Base-by-base conservation (phyloP, 106 monocot species). In the Allium cepa region DNA sequence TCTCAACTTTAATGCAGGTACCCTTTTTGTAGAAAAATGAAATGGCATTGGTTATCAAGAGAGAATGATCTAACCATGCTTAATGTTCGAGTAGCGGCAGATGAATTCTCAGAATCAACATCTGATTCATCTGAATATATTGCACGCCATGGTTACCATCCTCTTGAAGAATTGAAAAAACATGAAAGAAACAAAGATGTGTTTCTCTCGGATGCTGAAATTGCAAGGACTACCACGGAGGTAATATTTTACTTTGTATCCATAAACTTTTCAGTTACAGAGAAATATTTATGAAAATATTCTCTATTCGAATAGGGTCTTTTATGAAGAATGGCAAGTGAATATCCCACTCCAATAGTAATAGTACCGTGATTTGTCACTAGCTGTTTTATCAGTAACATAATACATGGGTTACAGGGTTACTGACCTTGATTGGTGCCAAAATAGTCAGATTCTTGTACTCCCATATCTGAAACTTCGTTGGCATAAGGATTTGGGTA, bases 221-320 rank as follows among this genome's bases (percentile, higher is more conserved):
- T 85, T 76, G 92, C 92, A 56, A 85, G 83, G 52, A 88, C 92
- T 66, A 83, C 73, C 68, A 80, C 81, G 69, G 83, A 88, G 92
- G 92, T 92, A 62, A 75, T 17, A 0, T 15, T 4, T 47, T 59
- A 14, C 12, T 15, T 47, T 11, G 36, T 36, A 5, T 5, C 3
- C 5, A 36, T 36, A 36, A 36, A 36, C 36, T 2, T 36, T 36
- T 36, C 3, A 36, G 36, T 36, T 36, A 5, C 36, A 36, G 3
- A 36, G 36, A 36, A 36, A 36, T 36, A 36, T 36, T 36, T 4
- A 36, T 36, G 36, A 36, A 36, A 36, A 2, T 36, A 5, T 22
- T 22, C 36, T 36, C 36, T 36, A 36, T 36, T 36, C 5, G 36
- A 36, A 36, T 36, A 36, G 36, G 36, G 36, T 36, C 3, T 36